phyloP scores from a whole-genome alignment of 78 protist genomes.

The Dictyostelium purpureum region DNA sequence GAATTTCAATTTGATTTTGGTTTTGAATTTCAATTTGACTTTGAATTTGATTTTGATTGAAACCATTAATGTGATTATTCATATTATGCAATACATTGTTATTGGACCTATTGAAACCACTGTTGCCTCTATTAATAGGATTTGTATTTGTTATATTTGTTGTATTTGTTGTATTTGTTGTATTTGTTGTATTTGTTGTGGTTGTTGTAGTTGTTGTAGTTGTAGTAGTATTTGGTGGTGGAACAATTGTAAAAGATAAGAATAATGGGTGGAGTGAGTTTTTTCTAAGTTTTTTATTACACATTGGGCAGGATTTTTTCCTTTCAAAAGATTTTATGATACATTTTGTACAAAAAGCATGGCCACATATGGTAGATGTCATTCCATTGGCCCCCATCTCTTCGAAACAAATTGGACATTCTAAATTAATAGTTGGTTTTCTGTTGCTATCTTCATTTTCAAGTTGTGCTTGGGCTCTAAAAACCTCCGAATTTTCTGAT shows the following conservation, averaged over 20 bases:
- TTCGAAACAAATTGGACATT: slow-evolving; percentile 64
- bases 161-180: no score
- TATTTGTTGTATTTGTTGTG: no score
- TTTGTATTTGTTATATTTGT: no score
- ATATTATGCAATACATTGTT: no score
- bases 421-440: neutral
- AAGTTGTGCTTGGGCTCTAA: neutral
- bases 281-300: neutral
- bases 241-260: no score
- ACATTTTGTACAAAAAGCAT: slow-evolving; percentile 38
- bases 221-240: neutral
- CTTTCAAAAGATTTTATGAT: neutral
- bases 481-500: neutral
- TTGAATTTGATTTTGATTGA: no score
- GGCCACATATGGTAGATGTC: slow-evolving; percentile 38
- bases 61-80: no score
- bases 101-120: no score
- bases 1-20: no score
- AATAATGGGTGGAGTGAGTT: slow-evolving; percentile 24
- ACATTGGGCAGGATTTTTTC: slow-evolving; percentile 35
- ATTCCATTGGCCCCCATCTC: neutral
- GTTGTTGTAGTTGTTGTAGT: no score
- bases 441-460: slow-evolving; percentile 25
- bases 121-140: no score
- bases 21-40: no score